phyloP scores from a whole-genome alignment of 352 stramenopile species.

The Globisporangium camurandrum region DNA sequence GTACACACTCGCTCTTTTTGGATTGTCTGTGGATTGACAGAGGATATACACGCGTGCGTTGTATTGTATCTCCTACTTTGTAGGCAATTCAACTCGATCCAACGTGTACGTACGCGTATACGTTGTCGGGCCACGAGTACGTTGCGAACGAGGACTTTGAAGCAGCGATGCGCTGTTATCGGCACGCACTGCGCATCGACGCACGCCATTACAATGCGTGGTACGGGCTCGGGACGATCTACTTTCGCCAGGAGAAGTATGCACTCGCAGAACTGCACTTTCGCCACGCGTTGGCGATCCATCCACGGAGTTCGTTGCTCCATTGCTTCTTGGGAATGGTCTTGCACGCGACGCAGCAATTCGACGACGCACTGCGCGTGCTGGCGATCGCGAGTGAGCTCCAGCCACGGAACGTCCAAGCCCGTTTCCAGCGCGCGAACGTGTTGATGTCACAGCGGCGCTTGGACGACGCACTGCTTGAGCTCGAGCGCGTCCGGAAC shows the following conservation, averaged over 20 bases:
- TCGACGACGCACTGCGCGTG: slow-evolving; percentile 88
- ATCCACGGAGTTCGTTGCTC: slow-evolving; percentile 91
- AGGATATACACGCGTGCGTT: too few species aligned
- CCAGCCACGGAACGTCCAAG: slow-evolving; percentile 91
- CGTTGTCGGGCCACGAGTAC: slow-evolving; percentile 96
- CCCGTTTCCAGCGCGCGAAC: slow-evolving; percentile 91
- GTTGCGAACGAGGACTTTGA: slow-evolving; percentile 98
- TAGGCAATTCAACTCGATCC: slow-evolving; percentile 92
- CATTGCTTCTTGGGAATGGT: slow-evolving; percentile 95
- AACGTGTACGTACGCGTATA: slow-evolving; percentile 97
- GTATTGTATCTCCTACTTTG: neutral
- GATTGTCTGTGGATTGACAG: too few species aligned
- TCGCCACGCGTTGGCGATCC: slow-evolving; percentile 89
- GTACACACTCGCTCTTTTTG: too few species aligned
- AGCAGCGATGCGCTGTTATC: slow-evolving; percentile 94
- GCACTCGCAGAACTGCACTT: slow-evolving; percentile 97
- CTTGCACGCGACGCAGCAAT: slow-evolving; percentile 86
- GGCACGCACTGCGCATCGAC: slow-evolving; percentile 91
- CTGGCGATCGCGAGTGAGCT: slow-evolving; percentile 84
- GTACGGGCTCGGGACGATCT: slow-evolving; percentile 92
- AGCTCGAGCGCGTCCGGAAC: slow-evolving; percentile 90
- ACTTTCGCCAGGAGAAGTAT: slow-evolving; percentile 97
- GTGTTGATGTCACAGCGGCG: slow-evolving; percentile 91
- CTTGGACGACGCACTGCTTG: slow-evolving; percentile 87
- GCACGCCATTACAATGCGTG: slow-evolving; percentile 91